Base-by-base conservation (phyloP, 331 rosid genomes). In the Cydonia oblonga region DNA sequence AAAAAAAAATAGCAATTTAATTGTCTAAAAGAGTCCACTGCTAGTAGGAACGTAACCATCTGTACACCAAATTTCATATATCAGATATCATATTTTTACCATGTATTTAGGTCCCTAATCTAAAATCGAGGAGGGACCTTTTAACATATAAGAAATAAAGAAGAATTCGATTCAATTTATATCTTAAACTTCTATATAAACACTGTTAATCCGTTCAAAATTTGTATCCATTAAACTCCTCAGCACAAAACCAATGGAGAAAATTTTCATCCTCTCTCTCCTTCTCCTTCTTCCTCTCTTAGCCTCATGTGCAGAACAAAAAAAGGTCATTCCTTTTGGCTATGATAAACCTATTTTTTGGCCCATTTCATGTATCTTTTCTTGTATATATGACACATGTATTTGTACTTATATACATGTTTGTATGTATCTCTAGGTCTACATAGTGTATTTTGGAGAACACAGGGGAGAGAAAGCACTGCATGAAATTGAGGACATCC, bases 381-480 rank as follows among this genome's bases (percentile, higher is more conserved):
- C 53, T 46, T 46, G 6, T 6, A 5, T 46, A 16, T 16, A 46
- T 16, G n/a, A 1, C 9, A 46, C 53, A 2, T 46, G 2, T 46
- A 46, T 46, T 4, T 62, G 0, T 30, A 58, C 8, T 24, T 9
- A 22, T 9, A 20, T 54, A 7, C 14, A 22, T 54, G 1, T 20
- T 54, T 54, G 1, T 61, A 5, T 60, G 15, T 66, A 24, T 35
- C 16, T 3, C 22, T 79, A 91, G 97, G 86, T 88, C 70, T 87
- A 86, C 49, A 60, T 89, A 23, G 95, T 85, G 25, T 87, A 91
- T 78, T 76, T 87, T 64, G 87, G 88, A 66, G 85, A 77, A 29
- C 84, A 87, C 64, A 68, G 42, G 49, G 89, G 82, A 83, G 89
- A 81, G 10, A 82, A 78, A 76, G 71, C 86, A 68, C n/a, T 71